Evolutionary conservation across 306 rosid species (phyloP).

Genomic region (Styphnolobium japonicum): DNA sequence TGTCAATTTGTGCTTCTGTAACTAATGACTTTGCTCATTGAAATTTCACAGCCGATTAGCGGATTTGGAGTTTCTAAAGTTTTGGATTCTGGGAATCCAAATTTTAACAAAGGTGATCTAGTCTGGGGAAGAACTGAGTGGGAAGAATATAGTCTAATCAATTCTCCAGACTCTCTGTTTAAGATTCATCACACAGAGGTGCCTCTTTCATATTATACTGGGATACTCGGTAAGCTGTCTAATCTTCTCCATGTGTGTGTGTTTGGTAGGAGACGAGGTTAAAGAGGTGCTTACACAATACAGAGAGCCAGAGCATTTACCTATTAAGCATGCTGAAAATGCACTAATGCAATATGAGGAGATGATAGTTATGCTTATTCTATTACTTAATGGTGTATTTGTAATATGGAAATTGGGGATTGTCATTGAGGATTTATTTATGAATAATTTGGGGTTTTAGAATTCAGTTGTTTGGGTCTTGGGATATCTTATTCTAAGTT

Average conservation of each 20-base stretch:
- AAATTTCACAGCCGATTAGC: slow-evolving; percentile 33
- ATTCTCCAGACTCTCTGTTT: slow-evolving; percentile 5
- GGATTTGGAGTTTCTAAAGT: slow-evolving; percentile 41
- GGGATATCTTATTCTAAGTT: too few relatives aligned
- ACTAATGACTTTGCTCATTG: not conserved
- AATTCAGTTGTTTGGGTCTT: too few relatives aligned
- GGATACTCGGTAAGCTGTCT: slow-evolving; percentile 42
- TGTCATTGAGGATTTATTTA: too few relatives aligned
- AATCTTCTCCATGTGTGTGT: not conserved
- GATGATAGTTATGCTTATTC: too few relatives aligned
- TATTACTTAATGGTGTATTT: too few relatives aligned
- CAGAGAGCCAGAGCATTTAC: not conserved
- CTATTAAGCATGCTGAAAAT: too few relatives aligned
- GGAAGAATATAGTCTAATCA: slow-evolving; percentile 26
- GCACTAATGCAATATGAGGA: too few relatives aligned
- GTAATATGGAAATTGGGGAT: too few relatives aligned
- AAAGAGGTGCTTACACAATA: not conserved
- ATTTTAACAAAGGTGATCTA: not conserved
- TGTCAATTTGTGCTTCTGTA: not conserved
- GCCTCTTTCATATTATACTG: slow-evolving; percentile 56
- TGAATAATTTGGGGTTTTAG: too few relatives aligned
- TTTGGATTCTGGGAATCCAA: not conserved
- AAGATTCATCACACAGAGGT: slow-evolving; percentile 43
- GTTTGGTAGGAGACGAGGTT: not conserved
- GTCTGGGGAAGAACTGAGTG: not conserved